Conservation (phyloP, 2,329 filamentous ascomycete genomes). For the Colletotrichum liriopes region DNA sequence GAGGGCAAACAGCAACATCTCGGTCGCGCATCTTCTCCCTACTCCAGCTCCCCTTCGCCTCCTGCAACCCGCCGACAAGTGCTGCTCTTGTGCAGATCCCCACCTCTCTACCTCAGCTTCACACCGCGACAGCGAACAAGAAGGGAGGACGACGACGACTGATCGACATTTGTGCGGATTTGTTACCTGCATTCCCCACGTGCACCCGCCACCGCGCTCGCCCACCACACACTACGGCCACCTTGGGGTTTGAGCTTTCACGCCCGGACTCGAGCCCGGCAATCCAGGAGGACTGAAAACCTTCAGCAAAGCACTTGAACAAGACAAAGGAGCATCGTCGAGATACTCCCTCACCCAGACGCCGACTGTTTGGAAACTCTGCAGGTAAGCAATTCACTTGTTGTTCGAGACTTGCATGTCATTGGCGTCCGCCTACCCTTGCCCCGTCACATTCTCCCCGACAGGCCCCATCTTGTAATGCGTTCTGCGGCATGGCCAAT, state of each 20-base stretch:
- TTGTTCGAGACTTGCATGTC: neutral
- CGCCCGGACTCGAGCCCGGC: constrained; percentile 24
- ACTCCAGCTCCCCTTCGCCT: neutral
- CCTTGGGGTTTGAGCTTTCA: constrained; percentile 25
- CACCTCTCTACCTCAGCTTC: constrained; percentile 20
- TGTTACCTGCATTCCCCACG: constrained; percentile 36
- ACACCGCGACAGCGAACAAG: constrained; percentile 20
- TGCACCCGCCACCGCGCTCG: constrained; percentile 25
- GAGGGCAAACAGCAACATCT: neutral
- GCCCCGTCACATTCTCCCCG: constrained; percentile 13
- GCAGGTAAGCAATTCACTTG: constrained; percentile 26
- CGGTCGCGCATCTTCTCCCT: neutral
- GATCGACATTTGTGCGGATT: constrained; percentile 35
- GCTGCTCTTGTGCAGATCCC: constrained; percentile 17
- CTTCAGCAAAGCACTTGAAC: neutral
- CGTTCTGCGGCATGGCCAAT: constrained; percentile 19
- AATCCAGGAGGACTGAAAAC: neutral
- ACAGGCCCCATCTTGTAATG: constrained; percentile 25
- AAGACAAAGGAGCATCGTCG: constrained; percentile 1
- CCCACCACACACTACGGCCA: constrained; percentile 8
- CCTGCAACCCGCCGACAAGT: constrained; percentile 16
- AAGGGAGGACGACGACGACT: constrained; percentile 27
- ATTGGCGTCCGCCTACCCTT: constrained; percentile 1
- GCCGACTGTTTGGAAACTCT: constrained; percentile 1
- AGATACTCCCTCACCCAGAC: constrained; percentile 1